Base-by-base conservation (phyloP, 257 asterid genomes). In the Capsicum chinense region DNA sequence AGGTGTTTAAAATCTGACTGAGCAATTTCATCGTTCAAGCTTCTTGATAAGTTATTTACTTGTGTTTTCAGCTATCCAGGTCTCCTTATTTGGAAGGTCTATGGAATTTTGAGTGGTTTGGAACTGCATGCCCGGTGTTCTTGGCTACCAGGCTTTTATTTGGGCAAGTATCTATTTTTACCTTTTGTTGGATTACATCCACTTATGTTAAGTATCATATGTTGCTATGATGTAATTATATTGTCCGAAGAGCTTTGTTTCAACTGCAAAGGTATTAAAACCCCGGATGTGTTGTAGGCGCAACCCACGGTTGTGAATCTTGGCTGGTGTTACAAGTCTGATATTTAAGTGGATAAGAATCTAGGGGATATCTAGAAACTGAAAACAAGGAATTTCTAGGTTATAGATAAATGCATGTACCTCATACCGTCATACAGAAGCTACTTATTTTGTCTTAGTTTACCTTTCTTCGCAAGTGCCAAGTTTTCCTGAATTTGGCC, bases 21-120 rank as follows among this genome's bases (percentile, higher is more conserved):
- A 58, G 57, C 47, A 63, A 57, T 71, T 21, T 84, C 58, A 56
- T 50, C 74, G 71, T 66, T 68, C 17, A 10, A 13, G 82, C 50
- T 84, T 68, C 79, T 59, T 35, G 35, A 42, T 58, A 12, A 16
- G 83, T 48, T 74, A 50, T 66, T 79, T 37, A 59, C 85, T 79
- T 12, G 67, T 85, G 39, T 76, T 88, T 90, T 86, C 87, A 64
- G 81, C 86, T 87, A 14, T 90, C 83, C 94, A 94, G 98, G 92
- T 93, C 97, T 79, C 98, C 98, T 7, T 90, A 44, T 87, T 89
- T 92, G 19, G 94, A 92, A 86, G 97, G 97, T 70, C 80, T 68
- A n/a, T 94, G 98, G 98, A 92, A 88, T 79, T 89, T 92, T 16
- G 88, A 93, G 86, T 94, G 97, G 95, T 90, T 93, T 88, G 96